Percentiles rank a stretch among this genome's conserved stretches.
Evolutionary conservation across 176 grass and related monocot species (phyloP).

Genomic region (Pontederia crassipes): DNA sequence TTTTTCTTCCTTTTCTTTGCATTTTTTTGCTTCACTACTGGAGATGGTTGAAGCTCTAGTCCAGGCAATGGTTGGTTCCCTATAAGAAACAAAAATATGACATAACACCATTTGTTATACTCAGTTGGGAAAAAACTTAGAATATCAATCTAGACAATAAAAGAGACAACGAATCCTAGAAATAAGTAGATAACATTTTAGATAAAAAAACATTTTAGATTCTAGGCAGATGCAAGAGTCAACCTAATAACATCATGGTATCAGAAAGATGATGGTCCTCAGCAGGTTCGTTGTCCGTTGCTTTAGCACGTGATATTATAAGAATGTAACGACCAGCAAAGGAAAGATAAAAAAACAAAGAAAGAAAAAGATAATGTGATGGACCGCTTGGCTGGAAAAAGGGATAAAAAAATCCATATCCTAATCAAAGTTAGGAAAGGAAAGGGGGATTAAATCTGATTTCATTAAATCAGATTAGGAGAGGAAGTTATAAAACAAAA

Average conservation of each 20-base stretch:
- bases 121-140: too few species aligned
- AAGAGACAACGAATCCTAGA: too few species aligned
- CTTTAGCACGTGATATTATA: constrained; percentile 16
- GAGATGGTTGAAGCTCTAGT: constrained; percentile 45
- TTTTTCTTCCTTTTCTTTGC: constrained; percentile 26
- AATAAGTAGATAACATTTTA: constrained; percentile 5
- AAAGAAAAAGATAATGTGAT: too few species aligned
- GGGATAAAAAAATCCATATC: too few species aligned
- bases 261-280: constrained; percentile 15
- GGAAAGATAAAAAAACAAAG: too few species aligned
- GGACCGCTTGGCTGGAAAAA: too few species aligned
- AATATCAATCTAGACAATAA: neutral
- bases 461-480: too few species aligned
- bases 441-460: too few species aligned
- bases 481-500: too few species aligned
- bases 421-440: too few species aligned
- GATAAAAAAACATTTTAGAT: neutral
- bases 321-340: too few species aligned
- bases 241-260: constrained; percentile 16
- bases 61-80: neutral
- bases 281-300: neutral
- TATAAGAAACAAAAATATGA: neutral
- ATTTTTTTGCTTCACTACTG: constrained; percentile 30
- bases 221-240: constrained; percentile 2
- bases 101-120: too few species aligned